Conservation (phyloP, 2,329 filamentous ascomycete species). For the Trichoderma brevicompactum region DNA sequence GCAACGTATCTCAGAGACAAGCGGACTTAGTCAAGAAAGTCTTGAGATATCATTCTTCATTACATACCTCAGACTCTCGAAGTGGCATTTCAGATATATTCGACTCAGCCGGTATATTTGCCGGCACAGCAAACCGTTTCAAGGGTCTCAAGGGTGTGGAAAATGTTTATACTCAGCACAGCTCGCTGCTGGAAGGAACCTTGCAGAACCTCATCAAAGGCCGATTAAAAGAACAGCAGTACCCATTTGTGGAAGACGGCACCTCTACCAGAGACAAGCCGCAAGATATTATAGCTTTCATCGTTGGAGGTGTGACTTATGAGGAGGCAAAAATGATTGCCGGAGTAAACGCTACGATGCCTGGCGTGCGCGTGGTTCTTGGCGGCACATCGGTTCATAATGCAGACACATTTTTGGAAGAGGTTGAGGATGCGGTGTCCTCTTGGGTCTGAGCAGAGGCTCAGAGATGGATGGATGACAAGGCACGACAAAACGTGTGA, state of each 20-base stretch:
- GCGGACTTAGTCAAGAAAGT: constrained; percentile 83
- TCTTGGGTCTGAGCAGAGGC: constrained; percentile 74
- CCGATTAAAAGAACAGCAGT: constrained; percentile 80
- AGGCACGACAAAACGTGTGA: not conserved
- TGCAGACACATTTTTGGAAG: constrained; percentile 83
- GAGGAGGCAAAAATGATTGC: constrained; percentile 97
- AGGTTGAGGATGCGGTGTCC: constrained; percentile 85
- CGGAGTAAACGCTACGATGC: constrained; percentile 89
- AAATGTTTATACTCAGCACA: constrained; percentile 98
- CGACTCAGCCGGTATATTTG: constrained; percentile 88
- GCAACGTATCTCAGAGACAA: constrained; percentile 74
- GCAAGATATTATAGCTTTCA: constrained; percentile 94
- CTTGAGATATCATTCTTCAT: constrained; percentile 81
- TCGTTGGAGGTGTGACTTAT: constrained; percentile 91
- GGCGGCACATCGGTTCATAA: constrained; percentile 90
- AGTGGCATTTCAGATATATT: constrained; percentile 90
- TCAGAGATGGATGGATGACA: constrained; percentile 33
- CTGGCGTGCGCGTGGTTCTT: constrained; percentile 85
- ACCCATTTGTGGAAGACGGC: constrained; percentile 90
- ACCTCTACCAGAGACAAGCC: constrained; percentile 91
- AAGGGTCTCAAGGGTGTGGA: constrained; percentile 97
- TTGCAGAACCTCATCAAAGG: constrained; percentile 94
- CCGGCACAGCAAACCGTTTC: constrained; percentile 82
- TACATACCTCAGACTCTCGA: constrained; percentile 76
- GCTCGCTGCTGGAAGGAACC: constrained; percentile 82